Percentiles rank a stretch among this genome's conserved stretches.
phyloP scores from a whole-genome alignment of 345 rosid species.

The Salix dunnii region DNA sequence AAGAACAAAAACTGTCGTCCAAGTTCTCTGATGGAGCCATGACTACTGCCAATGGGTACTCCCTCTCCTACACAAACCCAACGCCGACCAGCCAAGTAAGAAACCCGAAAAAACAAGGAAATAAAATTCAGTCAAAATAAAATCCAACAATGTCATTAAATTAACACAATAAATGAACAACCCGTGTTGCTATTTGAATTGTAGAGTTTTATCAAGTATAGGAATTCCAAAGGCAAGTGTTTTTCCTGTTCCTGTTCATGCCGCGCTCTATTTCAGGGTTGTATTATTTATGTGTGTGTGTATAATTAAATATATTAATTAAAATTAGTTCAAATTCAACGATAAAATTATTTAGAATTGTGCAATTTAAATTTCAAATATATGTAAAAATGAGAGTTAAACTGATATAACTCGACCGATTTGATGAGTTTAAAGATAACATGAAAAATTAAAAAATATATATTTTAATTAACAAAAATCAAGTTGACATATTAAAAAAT shows the following conservation, averaged over 20 bases:
- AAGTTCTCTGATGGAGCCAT: slow-evolving; percentile 96
- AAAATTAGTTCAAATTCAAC: too few relatives aligned
- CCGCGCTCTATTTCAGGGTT: too few relatives aligned
- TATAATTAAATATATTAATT: too few relatives aligned
- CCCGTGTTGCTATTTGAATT: slow-evolving; percentile 82
- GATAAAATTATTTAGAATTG: too few relatives aligned
- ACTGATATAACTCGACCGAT: too few relatives aligned
- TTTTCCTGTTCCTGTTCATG: slow-evolving; percentile 94
- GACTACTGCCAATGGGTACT: slow-evolving; percentile 80
- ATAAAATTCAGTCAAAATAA: not conserved
- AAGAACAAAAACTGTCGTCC: slow-evolving; percentile 43
- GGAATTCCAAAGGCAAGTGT: slow-evolving; percentile 98
- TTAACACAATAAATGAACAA: slow-evolving; percentile 24
- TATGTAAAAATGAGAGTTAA: too few relatives aligned
- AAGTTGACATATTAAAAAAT: too few relatives aligned
- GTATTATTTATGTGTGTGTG: too few relatives aligned
- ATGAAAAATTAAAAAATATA: too few relatives aligned
- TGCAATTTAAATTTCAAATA: too few relatives aligned
- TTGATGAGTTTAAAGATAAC: too few relatives aligned
- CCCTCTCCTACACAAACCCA: slow-evolving; percentile 49
- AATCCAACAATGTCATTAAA: not conserved
- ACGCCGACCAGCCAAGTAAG: not conserved
- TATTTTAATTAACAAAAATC: too few relatives aligned
- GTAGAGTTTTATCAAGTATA: slow-evolving; percentile 65
- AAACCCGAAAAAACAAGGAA: not conserved